Base-by-base conservation (phyloP, 495 filamentous ascomycete species). In the Penicillium samsonianum region DNA sequence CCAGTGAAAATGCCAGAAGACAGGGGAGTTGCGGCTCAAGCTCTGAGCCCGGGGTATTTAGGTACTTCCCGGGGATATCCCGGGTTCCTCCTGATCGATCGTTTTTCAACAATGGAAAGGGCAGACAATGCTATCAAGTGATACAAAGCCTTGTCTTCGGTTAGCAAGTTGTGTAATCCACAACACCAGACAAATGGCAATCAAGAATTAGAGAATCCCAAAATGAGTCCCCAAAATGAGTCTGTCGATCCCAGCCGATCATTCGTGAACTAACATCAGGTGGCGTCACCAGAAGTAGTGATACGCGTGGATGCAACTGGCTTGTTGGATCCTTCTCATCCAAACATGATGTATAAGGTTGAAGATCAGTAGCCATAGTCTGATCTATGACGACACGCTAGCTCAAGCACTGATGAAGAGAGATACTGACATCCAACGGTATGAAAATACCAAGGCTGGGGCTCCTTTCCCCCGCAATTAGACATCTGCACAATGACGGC, bases 401-500 rank as follows among this genome's bases (percentile, higher is more conserved):
- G 50, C 26, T 8, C n/a, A 14, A 43, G 12, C 17, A 31, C 26
- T 20, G 4, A 14, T 17, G 7, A 25, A 16, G 25, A 22, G 5
- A 53, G 31, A 31, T 12, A 22, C 12, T 33, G 3, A 22, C 17
- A 43, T 43, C 38, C 26, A 53, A 44, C 38, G 23, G 22, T 37
- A 35, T 33, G 28, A 7, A 35, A 16, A 31, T 4, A 17, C 8
- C 5, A 12, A 19, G 25, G 16, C 12, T 9, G 19, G 6, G 23
- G 23, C 43, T 41, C 28, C n/a, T 43, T 26, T 28, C 50, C 37
- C 50, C 53, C 41, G 43, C 42, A 45, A 46, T 55, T 12, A 7
- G 54, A 45, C 6, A 55, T 43, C 45, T 57, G 54, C 54, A 57
- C 45, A 28, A 57, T 57, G 54, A 57, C 54, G 54, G 37, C 17